Base-by-base conservation (phyloP, 768 basidiomycete genomes). In the Mycena latifolia region DNA sequence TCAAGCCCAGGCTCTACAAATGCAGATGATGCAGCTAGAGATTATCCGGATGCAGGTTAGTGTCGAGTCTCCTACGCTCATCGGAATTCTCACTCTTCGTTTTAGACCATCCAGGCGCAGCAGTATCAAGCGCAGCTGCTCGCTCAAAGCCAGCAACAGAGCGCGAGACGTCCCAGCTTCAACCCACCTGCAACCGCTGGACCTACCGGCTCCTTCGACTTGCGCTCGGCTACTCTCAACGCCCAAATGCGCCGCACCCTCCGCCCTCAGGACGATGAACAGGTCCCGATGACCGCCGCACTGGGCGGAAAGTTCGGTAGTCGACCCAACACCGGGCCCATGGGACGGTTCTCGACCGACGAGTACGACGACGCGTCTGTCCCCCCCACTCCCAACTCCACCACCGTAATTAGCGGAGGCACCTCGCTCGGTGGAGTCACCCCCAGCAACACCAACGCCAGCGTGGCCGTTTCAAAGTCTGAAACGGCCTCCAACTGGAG, bases 1-100 rank as follows among this genome's bases (percentile, higher is more conserved):
- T 39, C 89, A 90, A 75, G 81, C 85, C 43, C 89, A 90, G 72
- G 86, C 89, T 54, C 79, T 92, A 63, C 93, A 94, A 78, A 84
- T 94, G 85, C 93, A 95, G 80, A 84, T 94, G 84, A 86, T 94
- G 80, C 94, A 95, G 74, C 80, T 95, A 61, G 93, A 95, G 80
- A 85, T 95, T 71, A 78, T 93, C 75, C 86, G 88, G 72, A 86
- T 95, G 68, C 93, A 94, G 90, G 93, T 89, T 65, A 54, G 85
- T 78, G 31, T 51, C 43, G 35, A 28, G 39, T 59, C 33, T 14
- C 27, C 20, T 24, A 24, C 41, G 12, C 43, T 56, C 39, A 17
- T 33, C 27, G 31, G 63, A n/a, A 52, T 48, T 67, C 57, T 22
- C 11, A n/a, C 20, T 43, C 6, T n/a, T 43, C 25, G 45, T 41